Base-by-base conservation (phyloP, 192 early-diverging fungal genomes). In the Entrophospora sp. region DNA sequence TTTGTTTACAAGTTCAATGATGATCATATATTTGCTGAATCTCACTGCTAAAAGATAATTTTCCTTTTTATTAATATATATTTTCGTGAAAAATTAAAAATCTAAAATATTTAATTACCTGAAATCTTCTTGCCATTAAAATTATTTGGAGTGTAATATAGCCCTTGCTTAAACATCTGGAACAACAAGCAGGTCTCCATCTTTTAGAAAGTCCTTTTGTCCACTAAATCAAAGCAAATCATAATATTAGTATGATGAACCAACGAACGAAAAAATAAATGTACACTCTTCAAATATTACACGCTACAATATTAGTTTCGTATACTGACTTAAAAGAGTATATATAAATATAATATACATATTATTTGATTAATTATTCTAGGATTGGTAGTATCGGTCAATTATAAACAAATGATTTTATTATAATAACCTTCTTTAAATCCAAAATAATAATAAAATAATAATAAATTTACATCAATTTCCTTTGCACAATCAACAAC, bases 181-280 rank as follows among this genome's bases (percentile, higher is more conserved):
- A 59, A 61, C 82, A 84, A 35, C 71, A 71, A 25, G 81, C 27
- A 16, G 78, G 61, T 8, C 75, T 74, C 82, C 82, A 84, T 64
- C 78, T 76, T 20, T 71, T 71, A 27, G 73, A 74, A 16, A 75
- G 69, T 20, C 75, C 82, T 30, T 66, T 75, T 1, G 73, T 59
- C 82, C 82, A 84, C 82, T 83, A n/a, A n/a, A n/a, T n/a, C n/a
- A n/a, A n/a, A n/a, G n/a, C n/a, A n/a, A n/a, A n/a, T n/a, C n/a
- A n/a, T n/a, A n/a, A 66, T 9, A 10, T 61, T 27, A 61, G 5
- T 61, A 34, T 64, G 46, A 4, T n/a, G 4, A 30, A 49, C 42
- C 30, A 34, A 56, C 28, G 25, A 22, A 34, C 36, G 35, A 51
- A n/a, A 18, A 27, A 20, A 24, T 43, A n/a, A 57, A 59, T 40